Percentiles rank a stretch among this genome's conserved stretches.
Conservation (phyloP, 768 basidiomycete species). For the Hysterangium stoloniferum region DNA sequence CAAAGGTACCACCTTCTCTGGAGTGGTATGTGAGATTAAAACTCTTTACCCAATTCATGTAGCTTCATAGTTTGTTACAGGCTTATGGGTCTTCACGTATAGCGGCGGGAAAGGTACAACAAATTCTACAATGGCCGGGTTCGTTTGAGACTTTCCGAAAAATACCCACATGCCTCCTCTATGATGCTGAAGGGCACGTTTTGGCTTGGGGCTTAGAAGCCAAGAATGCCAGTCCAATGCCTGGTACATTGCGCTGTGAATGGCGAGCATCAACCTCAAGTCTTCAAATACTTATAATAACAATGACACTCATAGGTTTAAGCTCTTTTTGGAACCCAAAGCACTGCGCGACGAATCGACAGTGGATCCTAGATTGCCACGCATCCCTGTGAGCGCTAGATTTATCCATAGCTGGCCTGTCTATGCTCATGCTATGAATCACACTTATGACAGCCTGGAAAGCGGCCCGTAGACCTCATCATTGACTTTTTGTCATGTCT, state of each 20-base stretch:
- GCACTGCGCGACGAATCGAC: conserved; percentile 64
- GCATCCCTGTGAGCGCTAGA: conserved; percentile 48
- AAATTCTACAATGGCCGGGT: conserved; percentile 82
- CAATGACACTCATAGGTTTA: conserved; percentile 46
- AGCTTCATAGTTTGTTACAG: conserved; percentile 27
- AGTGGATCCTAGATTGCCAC: conserved; percentile 72
- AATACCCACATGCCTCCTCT: conserved; percentile 79
- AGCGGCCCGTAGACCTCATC: conserved; percentile 70
- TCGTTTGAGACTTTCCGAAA: conserved; percentile 83
- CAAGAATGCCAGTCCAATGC: conserved; percentile 65
- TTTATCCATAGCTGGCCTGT: not conserved
- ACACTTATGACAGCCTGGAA: conserved; percentile 54
- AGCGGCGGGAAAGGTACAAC: conserved; percentile 69
- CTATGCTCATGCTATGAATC: conserved; percentile 2
- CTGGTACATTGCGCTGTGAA: conserved; percentile 53
- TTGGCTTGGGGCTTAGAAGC: conserved; percentile 85
- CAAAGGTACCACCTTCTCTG: conserved; percentile 80
- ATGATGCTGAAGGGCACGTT: conserved; percentile 65
- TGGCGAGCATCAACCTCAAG: conserved; percentile 31
- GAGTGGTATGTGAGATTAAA: conserved; percentile 51
- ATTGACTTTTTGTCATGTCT: conserved; percentile 75
- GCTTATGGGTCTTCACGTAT: conserved; percentile 85
- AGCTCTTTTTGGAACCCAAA: conserved; percentile 77
- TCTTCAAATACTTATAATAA: not conserved
- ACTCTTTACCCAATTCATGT: not conserved